Conservation (phyloP, 345 rosid species). For the Boechera stricta region DNA sequence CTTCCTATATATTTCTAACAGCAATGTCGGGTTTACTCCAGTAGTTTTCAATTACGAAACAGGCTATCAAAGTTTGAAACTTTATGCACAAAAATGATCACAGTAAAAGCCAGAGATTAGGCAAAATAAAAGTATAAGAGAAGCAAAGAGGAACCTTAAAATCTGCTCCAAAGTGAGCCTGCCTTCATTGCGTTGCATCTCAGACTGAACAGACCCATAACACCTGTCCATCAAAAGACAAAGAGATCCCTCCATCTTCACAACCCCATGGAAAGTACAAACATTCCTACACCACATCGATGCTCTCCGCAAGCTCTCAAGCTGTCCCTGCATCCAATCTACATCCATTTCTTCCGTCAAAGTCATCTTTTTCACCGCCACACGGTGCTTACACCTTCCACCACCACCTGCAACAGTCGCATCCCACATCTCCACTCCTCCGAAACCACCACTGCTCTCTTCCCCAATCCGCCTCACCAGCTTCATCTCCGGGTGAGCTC, state of each 20-base stretch:
- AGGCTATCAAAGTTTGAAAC: slow-evolving; percentile 9
- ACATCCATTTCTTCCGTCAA: slow-evolving; percentile 73
- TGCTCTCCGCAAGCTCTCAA: slow-evolving; percentile 69
- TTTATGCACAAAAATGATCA: slow-evolving; percentile 20
- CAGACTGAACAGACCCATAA: slow-evolving; percentile 84
- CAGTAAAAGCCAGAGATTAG: background rate
- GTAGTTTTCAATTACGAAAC: background rate
- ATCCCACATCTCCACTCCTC: slow-evolving; percentile 80
- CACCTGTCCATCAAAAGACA: slow-evolving; percentile 86
- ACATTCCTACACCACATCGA: slow-evolving; percentile 98
- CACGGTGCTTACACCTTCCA: slow-evolving; percentile 66
- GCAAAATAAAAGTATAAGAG: background rate
- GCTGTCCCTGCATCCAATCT: slow-evolving; percentile 83
- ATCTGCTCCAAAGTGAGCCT: slow-evolving; percentile 96
- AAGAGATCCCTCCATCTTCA: slow-evolving; percentile 66
- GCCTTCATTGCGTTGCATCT: slow-evolving; percentile 89
- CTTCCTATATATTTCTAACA: background rate
- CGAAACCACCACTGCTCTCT: slow-evolving; percentile 49
- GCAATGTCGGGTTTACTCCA: slow-evolving; percentile 7
- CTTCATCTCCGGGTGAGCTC: slow-evolving; percentile 72
- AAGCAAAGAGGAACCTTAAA: slow-evolving; percentile 60
- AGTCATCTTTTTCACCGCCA: slow-evolving; percentile 76
- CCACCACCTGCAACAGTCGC: slow-evolving; percentile 58
- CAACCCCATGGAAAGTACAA: slow-evolving; percentile 86
- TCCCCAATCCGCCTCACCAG: slow-evolving; percentile 68